Conservation (phyloP, 129 eudicot genomes). For the Flaveria robusta region DNA sequence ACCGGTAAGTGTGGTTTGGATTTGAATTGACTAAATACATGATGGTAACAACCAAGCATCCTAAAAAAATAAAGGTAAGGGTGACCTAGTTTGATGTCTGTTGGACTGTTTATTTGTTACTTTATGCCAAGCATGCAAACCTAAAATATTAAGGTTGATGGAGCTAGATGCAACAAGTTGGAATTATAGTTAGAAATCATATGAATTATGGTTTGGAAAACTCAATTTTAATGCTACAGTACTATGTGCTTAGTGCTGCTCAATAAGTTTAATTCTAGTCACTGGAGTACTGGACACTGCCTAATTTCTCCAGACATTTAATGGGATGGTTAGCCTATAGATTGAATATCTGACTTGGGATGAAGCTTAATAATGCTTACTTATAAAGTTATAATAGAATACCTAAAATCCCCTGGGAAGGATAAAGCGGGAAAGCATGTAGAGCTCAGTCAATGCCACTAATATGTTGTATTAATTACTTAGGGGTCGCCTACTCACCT, state of each 20-base stretch:
- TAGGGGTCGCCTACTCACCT: not conserved
- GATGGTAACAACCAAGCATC: not conserved
- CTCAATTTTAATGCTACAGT: not conserved
- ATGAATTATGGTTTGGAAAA: not conserved
- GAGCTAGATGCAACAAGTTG: not conserved
- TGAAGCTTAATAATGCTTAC: not conserved
- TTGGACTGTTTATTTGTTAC: not conserved
- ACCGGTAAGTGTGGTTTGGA: conserved; percentile 11
- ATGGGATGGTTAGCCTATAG: not conserved
- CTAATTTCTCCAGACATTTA: not conserved
- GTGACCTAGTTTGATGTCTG: conserved; percentile 12
- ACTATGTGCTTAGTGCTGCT: not conserved
- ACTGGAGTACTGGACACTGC: not conserved
- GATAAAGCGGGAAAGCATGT: not conserved
- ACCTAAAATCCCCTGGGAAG: not conserved
- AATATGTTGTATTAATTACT: not conserved
- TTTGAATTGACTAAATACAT: not conserved
- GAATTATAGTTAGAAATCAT: not conserved
- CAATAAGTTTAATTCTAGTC: not conserved
- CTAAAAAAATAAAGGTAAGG: not conserved
- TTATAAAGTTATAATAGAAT: not conserved
- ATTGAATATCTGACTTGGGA: not conserved
- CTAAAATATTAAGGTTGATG: not conserved
- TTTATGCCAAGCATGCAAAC: not conserved
- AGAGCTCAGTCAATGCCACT: not conserved